Base-by-base conservation (phyloP, 2,329 filamentous ascomycete genomes). In the Hymenoscyphus repandus region DNA sequence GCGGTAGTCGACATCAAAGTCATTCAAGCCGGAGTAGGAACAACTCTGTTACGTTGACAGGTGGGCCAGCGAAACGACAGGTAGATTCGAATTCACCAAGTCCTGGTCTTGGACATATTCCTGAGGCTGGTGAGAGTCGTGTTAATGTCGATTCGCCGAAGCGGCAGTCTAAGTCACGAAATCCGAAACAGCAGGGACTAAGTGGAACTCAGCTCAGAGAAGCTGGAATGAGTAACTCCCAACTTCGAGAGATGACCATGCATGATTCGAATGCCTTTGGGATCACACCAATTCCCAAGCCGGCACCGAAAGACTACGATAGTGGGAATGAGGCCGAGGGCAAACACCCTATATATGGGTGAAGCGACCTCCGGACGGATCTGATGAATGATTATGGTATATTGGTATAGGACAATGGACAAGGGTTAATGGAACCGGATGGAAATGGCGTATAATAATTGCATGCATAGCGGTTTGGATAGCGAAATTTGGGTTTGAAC, bases 111-210 rank as follows among this genome's bases (percentile, higher is more conserved):
- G 50, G 52, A 2, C 50, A 57, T 51, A 61, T 61, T 15, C 51
- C 57, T 30, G 59, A 61, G 33, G 59, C 59, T 1, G 52, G 52
- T 3, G 59, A 61, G 44, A 57, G 54, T 48, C 48, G 41, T 7
- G n/a, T 57, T 9, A 13, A 48, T n/a, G 41, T 61, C 30, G 50
- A 56, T 42, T 27, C n/a, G 11, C 12, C 34, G 12, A 11, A 27
- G 10, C 7, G 12, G 12, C 17, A 30, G 17, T 30, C 31, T 6
- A 15, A n/a, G 20, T 18, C 13, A 30, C 30, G 15, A 46, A 27
- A 22, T 18, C 20, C 20, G 12, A 27, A 38, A 39, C n/a, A 50
- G 22, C 22, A 20, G 6, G 45, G 40, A 7, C 27, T 53, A 10
- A 53, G 41, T 32, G 51, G 45, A 11, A 37, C 36, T 2, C 46